Percentiles rank a stretch among this genome's conserved stretches.
These are phyloP conservation scores for Aspergillus ustus DNA, from an alignment of 2,329 filamentous ascomycete species.

Conservation along the genomic window DNA sequence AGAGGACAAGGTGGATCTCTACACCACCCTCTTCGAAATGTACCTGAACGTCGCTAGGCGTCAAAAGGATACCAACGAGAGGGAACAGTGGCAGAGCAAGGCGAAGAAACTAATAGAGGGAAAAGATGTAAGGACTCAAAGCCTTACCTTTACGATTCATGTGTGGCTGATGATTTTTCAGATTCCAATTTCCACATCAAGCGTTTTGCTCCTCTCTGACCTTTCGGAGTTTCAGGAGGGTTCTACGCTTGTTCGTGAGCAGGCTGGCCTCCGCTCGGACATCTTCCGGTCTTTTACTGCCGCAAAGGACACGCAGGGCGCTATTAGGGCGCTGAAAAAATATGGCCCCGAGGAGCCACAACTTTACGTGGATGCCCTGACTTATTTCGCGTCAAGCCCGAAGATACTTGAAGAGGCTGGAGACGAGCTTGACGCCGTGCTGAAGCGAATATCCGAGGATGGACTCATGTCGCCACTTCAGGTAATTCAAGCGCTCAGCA, in stretches of 20 bases:
- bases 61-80: conserved; percentile 67
- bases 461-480: conserved; percentile 94
- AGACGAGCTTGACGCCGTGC: conserved; percentile 77
- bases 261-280: conserved; percentile 87
- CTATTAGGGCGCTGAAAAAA: conserved; percentile 85
- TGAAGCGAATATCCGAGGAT: conserved; percentile 86
- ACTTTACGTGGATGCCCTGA: conserved; percentile 87
- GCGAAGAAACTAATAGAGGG: conserved; percentile 87
- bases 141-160: background rate
- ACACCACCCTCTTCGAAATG: conserved; percentile 97
- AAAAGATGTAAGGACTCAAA: conserved; percentile 60
- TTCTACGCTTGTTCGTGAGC: conserved; percentile 89
- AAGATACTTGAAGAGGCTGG: conserved; percentile 84
- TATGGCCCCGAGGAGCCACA: conserved; percentile 91
- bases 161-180: conserved; percentile 26
- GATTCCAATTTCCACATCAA: conserved; percentile 88
- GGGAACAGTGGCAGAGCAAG: conserved; percentile 84
- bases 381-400: conserved; percentile 88
- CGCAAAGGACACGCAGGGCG: conserved; percentile 86
- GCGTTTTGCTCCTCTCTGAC: conserved; percentile 89
- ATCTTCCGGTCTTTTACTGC: conserved; percentile 97
- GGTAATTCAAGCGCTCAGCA: conserved; percentile 87
- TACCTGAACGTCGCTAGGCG: conserved; percentile 87
- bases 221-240: conserved; percentile 88
- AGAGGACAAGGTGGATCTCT: conserved; percentile 80